phyloP scores from a whole-genome alignment of 2,329 filamentous ascomycete genomes.

The Massarina eburnea region DNA sequence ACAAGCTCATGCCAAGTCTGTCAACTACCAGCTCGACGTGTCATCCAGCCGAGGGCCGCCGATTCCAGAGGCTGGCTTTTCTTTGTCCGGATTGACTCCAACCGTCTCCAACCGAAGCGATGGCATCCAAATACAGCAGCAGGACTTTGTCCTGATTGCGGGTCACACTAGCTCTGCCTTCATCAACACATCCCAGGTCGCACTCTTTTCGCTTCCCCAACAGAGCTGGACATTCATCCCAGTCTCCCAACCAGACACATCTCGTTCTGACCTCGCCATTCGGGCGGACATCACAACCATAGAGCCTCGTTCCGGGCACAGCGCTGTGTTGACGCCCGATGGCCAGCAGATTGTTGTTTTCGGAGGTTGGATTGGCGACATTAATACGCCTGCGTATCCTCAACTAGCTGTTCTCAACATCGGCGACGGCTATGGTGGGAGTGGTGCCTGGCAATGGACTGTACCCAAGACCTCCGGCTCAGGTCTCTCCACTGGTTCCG shows the following conservation, averaged over 20 bases:
- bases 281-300: slow-evolving; percentile 53
- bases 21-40: slow-evolving; percentile 50
- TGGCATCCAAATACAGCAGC: slow-evolving; percentile 68
- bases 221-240: slow-evolving; percentile 82
- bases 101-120: slow-evolving; percentile 68
- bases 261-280: slow-evolving; percentile 60
- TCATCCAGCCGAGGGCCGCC: slow-evolving; percentile 63
- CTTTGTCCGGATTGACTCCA: slow-evolving; percentile 71
- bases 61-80: slow-evolving; percentile 83
- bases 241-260: slow-evolving; percentile 53
- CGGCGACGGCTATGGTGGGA: slow-evolving; percentile 68
- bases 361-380: slow-evolving; percentile 91
- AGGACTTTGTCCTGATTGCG: slow-evolving; percentile 78
- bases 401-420: slow-evolving; percentile 78
- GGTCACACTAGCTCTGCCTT: slow-evolving; percentile 83
- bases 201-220: slow-evolving; percentile 83
- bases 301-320: slow-evolving; percentile 87
- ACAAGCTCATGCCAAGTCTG: slow-evolving; percentile 38
- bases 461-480: slow-evolving; percentile 56
- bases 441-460: slow-evolving; percentile 68
- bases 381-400: slow-evolving; percentile 73
- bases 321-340: slow-evolving; percentile 76
- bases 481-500: slow-evolving; percentile 47
- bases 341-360: slow-evolving; percentile 76
- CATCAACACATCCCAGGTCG: slow-evolving; percentile 91